phyloP scores from a whole-genome alignment of 2,329 filamentous ascomycete species.

The Lecanoromycetidae sp. region DNA sequence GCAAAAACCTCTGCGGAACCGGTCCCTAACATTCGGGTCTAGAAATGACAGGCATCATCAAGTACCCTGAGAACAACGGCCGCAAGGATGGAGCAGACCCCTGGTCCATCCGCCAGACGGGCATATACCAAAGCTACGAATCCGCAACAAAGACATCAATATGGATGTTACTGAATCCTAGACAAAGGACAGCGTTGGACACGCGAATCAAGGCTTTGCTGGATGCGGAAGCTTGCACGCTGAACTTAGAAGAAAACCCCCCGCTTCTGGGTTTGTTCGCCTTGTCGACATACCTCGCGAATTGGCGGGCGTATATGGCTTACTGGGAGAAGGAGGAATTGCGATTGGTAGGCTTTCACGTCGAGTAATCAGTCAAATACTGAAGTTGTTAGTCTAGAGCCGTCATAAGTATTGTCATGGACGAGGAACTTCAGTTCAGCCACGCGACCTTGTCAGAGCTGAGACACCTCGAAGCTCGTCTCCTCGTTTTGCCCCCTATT shows the following conservation, averaged over 20 bases:
- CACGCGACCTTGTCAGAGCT: slow-evolving; percentile 18
- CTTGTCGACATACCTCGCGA: slow-evolving; percentile 23
- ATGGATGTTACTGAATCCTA: slow-evolving; percentile 23
- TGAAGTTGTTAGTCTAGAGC: slow-evolving; percentile 1
- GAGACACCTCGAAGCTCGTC: slow-evolving; percentile 19
- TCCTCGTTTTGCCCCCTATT: slow-evolving; percentile 20
- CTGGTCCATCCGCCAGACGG: slow-evolving; percentile 26
- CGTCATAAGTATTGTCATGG: slow-evolving; percentile 17
- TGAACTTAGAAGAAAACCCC: slow-evolving; percentile 8
- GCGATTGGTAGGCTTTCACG: slow-evolving; percentile 16
- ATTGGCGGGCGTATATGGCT: slow-evolving; percentile 25
- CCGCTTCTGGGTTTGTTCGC: slow-evolving; percentile 23
- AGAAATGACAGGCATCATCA: slow-evolving; percentile 21
- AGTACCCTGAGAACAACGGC: slow-evolving; percentile 23
- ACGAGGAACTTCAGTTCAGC: slow-evolving; percentile 18
- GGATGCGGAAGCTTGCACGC: background rate
- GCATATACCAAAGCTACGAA: slow-evolving; percentile 25
- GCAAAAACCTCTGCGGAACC: background rate
- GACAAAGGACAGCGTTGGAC: slow-evolving; percentile 17
- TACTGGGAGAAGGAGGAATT: slow-evolving; percentile 21
- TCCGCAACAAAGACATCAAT: slow-evolving; percentile 18
- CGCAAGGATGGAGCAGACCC: slow-evolving; percentile 17
- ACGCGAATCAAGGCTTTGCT: slow-evolving; percentile 8
- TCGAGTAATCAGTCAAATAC: too few relatives aligned
- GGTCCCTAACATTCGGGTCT: background rate